A percentile compares a stretch with the other conserved stretches of the same genome.
Evolutionary conservation across 305 asterid species (phyloP).

Genomic region (Caryopteris hybrid): DNA sequence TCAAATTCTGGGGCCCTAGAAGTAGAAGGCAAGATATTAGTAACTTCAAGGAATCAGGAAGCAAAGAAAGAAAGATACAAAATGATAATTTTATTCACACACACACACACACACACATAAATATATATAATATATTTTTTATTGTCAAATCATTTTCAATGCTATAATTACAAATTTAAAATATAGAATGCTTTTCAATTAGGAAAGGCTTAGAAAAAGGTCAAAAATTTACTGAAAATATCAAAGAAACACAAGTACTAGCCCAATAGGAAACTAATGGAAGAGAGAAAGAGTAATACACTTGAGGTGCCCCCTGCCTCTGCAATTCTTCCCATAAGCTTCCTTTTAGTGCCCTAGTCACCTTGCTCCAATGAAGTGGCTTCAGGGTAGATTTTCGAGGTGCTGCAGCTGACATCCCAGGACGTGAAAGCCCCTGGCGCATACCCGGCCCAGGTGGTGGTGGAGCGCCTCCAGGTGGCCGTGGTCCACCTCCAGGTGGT

Average conservation of each 20-base stretch:
- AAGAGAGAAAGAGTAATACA: slow-evolving; percentile 49
- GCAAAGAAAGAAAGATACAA: background rate
- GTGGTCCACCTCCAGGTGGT: slow-evolving; percentile 53
- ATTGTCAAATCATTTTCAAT: no score
- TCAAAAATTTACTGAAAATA: background rate
- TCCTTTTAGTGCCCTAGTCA: slow-evolving; percentile 93
- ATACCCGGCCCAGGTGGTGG: slow-evolving; percentile 55
- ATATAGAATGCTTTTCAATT: background rate
- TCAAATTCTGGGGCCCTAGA: slow-evolving; percentile 86
- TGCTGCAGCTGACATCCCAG: slow-evolving; percentile 25
- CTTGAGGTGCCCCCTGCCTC: slow-evolving; percentile 75
- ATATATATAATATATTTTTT: no score
- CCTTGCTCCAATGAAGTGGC: slow-evolving; percentile 99
- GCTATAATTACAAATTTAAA: background rate
- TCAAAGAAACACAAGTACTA: slow-evolving; percentile 6
- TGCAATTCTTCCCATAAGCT: slow-evolving; percentile 99
- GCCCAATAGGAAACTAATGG: slow-evolving; percentile 1
- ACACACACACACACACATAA: background rate
- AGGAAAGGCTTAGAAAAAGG: background rate
- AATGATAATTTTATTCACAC: background rate
- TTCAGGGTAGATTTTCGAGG: slow-evolving; percentile 68
- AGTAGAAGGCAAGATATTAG: slow-evolving; percentile 29
- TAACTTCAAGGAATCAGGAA: slow-evolving; percentile 19
- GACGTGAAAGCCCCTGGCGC: slow-evolving; percentile 30
- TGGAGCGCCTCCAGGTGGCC: slow-evolving; percentile 66